A percentile compares a stretch with the other conserved stretches of the same genome.
Evolutionary conservation across 768 basidiomycete species (phyloP).

Genomic region (Russula sp.): DNA sequence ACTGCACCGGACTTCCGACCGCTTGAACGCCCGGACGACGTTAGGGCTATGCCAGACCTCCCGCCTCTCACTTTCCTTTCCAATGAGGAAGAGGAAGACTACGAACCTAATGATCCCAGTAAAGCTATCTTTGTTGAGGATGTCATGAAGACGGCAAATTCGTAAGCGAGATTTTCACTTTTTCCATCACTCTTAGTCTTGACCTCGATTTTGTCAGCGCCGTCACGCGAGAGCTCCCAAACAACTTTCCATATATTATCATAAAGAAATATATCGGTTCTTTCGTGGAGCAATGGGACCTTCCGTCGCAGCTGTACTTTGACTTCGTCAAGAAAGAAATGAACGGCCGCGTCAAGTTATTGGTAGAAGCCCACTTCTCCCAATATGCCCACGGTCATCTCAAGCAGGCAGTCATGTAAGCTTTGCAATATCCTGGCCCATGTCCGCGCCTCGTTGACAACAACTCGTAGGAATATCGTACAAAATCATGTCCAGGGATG

Average conservation of each 20-base stretch:
- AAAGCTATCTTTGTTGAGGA: constrained; percentile 42
- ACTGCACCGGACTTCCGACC: constrained; percentile 56
- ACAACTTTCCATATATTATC: constrained; percentile 47
- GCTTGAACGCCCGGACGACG: constrained; percentile 28
- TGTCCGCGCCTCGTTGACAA: background rate
- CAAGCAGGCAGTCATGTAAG: constrained; percentile 21
- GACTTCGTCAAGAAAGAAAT: constrained; percentile 22
- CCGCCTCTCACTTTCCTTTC: constrained; percentile 33
- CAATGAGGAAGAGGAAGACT: constrained; percentile 38
- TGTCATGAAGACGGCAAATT: constrained; percentile 37
- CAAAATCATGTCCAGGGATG: constrained; percentile 5
- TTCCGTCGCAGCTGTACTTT: constrained; percentile 24
- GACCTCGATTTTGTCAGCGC: constrained; percentile 36
- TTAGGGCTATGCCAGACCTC: background rate
- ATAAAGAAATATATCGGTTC: constrained; percentile 24
- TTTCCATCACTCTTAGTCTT: background rate
- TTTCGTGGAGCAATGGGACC: constrained; percentile 22
- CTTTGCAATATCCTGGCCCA: background rate
- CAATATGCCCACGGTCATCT: constrained; percentile 24
- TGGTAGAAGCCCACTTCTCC: constrained; percentile 24
- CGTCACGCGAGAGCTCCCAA: constrained; percentile 62
- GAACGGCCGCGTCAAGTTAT: constrained; percentile 8
- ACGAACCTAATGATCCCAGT: constrained; percentile 2
- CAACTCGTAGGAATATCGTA: constrained; percentile 1
- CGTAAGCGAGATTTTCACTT: constrained; percentile 32